These are phyloP conservation scores for Kwoniella bestiolae DNA, from an alignment of 768 basidiomycete genomes.

Conservation along the genomic window DNA sequence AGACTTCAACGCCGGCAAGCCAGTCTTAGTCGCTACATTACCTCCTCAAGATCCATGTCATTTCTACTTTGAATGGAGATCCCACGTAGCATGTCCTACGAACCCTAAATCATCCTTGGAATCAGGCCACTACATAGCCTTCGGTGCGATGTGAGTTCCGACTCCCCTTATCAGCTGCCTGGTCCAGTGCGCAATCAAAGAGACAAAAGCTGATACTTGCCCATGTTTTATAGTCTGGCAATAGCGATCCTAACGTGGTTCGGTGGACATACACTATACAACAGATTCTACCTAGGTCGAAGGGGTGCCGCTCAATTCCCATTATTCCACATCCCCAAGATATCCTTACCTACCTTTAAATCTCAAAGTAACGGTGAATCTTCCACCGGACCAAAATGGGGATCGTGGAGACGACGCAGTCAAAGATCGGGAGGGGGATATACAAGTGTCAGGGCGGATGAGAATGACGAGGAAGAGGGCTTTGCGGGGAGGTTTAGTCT, in stretches of 20 bases:
- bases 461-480: slow-evolving; percentile 51
- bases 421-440: slow-evolving; percentile 35
- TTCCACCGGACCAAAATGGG: slow-evolving; percentile 28
- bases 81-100: slow-evolving; percentile 78
- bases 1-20: slow-evolving; percentile 64
- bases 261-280: slow-evolving; percentile 73
- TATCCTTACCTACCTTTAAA: slow-evolving; percentile 20
- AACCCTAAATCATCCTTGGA: slow-evolving; percentile 61
- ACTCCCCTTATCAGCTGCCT: background rate
- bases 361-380: slow-evolving; percentile 3
- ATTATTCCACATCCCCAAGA: slow-evolving; percentile 16
- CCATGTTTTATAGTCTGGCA: slow-evolving; percentile 60
- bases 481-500: slow-evolving; percentile 54
- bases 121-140: slow-evolving; percentile 63
- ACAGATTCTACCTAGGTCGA: slow-evolving; percentile 73
- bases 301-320: slow-evolving; percentile 60
- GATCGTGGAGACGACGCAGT: slow-evolving; percentile 35
- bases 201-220: background rate
- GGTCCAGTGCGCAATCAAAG: background rate
- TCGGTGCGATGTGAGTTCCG: slow-evolving; percentile 66
- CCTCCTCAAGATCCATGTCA: slow-evolving; percentile 67
- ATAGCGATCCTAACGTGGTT: slow-evolving; percentile 69
- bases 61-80: slow-evolving; percentile 83
- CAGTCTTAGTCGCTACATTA: slow-evolving; percentile 69
- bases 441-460: slow-evolving; percentile 47